These are phyloP conservation scores for Hypoxylon sp. DNA, from an alignment of 2,329 filamentous ascomycete genomes.

Conservation along the genomic window DNA sequence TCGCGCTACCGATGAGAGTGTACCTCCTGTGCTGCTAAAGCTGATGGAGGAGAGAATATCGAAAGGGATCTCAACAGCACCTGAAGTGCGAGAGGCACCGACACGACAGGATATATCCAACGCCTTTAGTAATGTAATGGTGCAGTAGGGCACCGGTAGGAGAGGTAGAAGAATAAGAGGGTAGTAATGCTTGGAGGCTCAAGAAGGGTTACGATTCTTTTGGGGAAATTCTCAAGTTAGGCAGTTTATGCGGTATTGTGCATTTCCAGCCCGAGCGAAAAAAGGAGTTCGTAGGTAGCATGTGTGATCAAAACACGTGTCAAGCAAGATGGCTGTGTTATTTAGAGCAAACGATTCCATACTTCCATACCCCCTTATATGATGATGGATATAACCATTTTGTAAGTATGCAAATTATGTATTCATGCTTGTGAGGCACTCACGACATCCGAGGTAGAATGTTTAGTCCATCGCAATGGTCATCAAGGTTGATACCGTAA, in stretches of 20 bases:
- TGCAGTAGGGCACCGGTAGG: slow-evolving; percentile 52
- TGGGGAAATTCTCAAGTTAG: slow-evolving; percentile 31
- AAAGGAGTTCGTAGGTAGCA: slow-evolving; percentile 47
- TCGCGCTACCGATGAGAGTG: slow-evolving; percentile 90
- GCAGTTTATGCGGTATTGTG: slow-evolving; percentile 38
- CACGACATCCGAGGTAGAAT: slow-evolving; percentile 8
- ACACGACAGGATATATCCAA: slow-evolving; percentile 68
- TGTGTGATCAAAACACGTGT: slow-evolving; percentile 34
- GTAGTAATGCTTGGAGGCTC: slow-evolving; percentile 29
- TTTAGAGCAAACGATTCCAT: slow-evolving; percentile 30
- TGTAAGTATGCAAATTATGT: slow-evolving; percentile 24
- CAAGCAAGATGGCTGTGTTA: slow-evolving; percentile 38
- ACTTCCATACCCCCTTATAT: slow-evolving; percentile 16
- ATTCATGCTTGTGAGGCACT: slow-evolving; percentile 14
- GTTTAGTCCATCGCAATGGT: slow-evolving; percentile 22
- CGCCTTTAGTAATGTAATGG: slow-evolving; percentile 70
- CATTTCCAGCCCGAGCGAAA: slow-evolving; percentile 43
- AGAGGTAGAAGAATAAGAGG: slow-evolving; percentile 28
- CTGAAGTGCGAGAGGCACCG: slow-evolving; percentile 59
- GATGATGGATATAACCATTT: slow-evolving; percentile 27
- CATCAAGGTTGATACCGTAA: slow-evolving; percentile 22
- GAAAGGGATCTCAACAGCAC: slow-evolving; percentile 62
- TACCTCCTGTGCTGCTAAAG: slow-evolving; percentile 84
- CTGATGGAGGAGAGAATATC: slow-evolving; percentile 88
- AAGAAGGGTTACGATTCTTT: slow-evolving; percentile 26